These are phyloP conservation scores for Chalciporus sp. DNA, from an alignment of 1,284 basidiomycete genomes.

Conservation along the genomic window DNA sequence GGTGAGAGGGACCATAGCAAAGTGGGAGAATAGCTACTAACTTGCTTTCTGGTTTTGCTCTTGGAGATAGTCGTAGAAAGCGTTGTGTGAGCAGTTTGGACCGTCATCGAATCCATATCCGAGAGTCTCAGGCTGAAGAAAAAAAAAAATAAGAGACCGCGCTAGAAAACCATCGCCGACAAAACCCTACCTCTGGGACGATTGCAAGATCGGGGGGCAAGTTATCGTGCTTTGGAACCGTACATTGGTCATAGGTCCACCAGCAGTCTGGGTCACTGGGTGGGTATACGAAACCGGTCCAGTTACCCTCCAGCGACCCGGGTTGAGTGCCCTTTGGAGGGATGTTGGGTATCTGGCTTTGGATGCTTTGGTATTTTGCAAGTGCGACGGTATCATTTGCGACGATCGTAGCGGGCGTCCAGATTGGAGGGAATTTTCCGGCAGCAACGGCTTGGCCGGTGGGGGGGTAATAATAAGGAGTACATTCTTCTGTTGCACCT, in stretches of 20 bases:
- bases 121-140: slow-evolving; percentile 56
- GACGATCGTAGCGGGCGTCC: slow-evolving; percentile 47
- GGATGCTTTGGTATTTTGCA: slow-evolving; percentile 39
- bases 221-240: slow-evolving; percentile 47
- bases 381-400: slow-evolving; percentile 49
- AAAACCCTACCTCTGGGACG: slow-evolving; percentile 55
- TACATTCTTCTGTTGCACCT: slow-evolving; percentile 43
- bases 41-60: slow-evolving; percentile 65
- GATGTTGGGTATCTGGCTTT: slow-evolving; percentile 37
- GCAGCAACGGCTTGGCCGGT: slow-evolving; percentile 39
- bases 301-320: slow-evolving; percentile 35
- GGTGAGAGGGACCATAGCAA: background rate
- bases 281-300: slow-evolving; percentile 34
- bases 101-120: slow-evolving; percentile 70
- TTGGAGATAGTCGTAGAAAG: slow-evolving; percentile 64
- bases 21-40: slow-evolving; percentile 41
- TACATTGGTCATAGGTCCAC: slow-evolving; percentile 65
- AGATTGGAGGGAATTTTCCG: slow-evolving; percentile 45
- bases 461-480: slow-evolving; percentile 44
- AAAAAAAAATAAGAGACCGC: background rate
- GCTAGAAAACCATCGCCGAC: too few relatives aligned
- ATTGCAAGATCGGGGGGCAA: slow-evolving; percentile 55
- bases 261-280: slow-evolving; percentile 51
- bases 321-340: slow-evolving; percentile 39
- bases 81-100: slow-evolving; percentile 71